phyloP scores from a whole-genome alignment of 2,329 filamentous ascomycete species.

The Fulvia fulva region DNA sequence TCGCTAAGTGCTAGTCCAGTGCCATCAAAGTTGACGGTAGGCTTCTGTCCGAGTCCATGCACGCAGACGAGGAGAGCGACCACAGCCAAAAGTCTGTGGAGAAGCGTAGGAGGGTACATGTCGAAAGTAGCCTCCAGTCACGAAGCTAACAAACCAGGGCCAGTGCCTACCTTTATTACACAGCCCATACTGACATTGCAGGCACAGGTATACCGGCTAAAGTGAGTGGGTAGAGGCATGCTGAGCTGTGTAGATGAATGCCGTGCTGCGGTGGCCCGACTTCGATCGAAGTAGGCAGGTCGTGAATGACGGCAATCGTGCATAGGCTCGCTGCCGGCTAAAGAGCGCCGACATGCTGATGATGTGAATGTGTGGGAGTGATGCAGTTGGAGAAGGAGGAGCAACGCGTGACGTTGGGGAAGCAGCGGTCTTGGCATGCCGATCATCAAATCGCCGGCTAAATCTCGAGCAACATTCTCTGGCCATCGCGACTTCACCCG shows the following conservation, averaged over 20 bases:
- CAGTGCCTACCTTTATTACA: not conserved
- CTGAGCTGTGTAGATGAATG: not conserved
- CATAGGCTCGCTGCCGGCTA: not conserved
- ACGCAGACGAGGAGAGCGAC: not conserved
- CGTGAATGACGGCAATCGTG: not conserved
- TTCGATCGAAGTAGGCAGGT: too few relatives aligned
- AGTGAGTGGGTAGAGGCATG: not conserved
- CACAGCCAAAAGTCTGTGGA: not conserved
- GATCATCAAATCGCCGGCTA: not conserved
- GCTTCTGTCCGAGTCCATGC: slow-evolving; percentile 48
- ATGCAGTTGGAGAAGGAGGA: not conserved
- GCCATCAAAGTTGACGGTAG: slow-evolving; percentile 46
- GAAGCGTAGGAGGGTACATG: not conserved
- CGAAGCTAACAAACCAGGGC: not conserved
- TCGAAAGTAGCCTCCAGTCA: too few relatives aligned
- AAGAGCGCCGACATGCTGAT: not conserved
- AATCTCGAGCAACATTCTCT: not conserved
- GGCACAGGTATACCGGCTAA: not conserved
- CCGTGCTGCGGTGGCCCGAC: too few relatives aligned
- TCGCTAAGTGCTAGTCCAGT: slow-evolving; percentile 29
- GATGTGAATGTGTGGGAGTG: not conserved
- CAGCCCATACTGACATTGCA: not conserved
- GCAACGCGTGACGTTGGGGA: not conserved
- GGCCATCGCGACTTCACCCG: not conserved
- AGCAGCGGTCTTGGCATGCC: not conserved